phyloP scores from a whole-genome alignment of 768 basidiomycete genomes.

The Pisolithus albus region DNA sequence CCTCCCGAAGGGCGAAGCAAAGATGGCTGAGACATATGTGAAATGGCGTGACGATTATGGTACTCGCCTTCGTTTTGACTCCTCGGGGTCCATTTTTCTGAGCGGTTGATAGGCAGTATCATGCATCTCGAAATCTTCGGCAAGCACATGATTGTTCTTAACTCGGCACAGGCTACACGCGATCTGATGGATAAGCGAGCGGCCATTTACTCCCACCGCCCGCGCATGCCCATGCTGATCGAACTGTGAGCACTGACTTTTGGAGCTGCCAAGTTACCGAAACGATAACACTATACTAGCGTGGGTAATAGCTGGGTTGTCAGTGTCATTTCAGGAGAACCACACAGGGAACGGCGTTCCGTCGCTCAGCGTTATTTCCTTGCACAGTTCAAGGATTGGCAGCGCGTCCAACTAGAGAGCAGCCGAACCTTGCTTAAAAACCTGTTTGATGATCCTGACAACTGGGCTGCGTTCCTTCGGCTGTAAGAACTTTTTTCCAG shows the following conservation, averaged over 20 bases:
- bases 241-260: no score
- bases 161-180: constrained; percentile 38
- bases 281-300: no score
- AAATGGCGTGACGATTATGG: no score
- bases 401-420: constrained; percentile 6
- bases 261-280: no score
- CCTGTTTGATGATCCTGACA: not conserved
- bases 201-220: constrained; percentile 51
- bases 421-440: constrained; percentile 1
- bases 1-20: no score
- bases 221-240: constrained; percentile 21
- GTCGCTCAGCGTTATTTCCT: constrained; percentile 9
- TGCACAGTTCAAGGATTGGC: constrained; percentile 11
- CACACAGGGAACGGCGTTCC: constrained; percentile 6
- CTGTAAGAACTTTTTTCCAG: no score
- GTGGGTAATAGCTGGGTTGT: no score
- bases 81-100: not conserved
- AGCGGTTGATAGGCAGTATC: not conserved
- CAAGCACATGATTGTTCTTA: constrained; percentile 45
- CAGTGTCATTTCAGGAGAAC: constrained; percentile 3
- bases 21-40: no score
- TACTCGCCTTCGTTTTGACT: no score
- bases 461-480: no score
- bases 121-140: constrained; percentile 32
- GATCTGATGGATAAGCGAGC: constrained; percentile 54